phyloP scores from a whole-genome alignment of 352 stramenopile genomes.

The Pythium myriotylum region DNA sequence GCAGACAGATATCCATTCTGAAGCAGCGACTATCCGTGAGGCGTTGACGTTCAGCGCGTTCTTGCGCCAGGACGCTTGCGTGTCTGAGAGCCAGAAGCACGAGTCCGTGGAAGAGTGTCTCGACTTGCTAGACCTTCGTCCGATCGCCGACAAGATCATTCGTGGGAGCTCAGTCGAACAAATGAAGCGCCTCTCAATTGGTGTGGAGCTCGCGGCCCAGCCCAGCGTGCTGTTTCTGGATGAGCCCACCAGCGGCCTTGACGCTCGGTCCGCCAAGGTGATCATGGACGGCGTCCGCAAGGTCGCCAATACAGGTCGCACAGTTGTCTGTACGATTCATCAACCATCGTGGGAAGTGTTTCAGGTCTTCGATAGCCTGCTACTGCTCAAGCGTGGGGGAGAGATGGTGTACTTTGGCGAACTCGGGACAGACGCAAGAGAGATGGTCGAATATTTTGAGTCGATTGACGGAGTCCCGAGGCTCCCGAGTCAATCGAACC shows the following conservation, averaged over 20 bases:
- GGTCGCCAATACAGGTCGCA: constrained; percentile 47
- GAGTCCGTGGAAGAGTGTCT: constrained; percentile 45
- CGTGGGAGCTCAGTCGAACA: constrained; percentile 41
- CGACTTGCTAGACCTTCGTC: constrained; percentile 28
- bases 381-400: constrained; percentile 25
- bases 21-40: constrained; percentile 90
- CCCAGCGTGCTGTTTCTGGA: constrained; percentile 79
- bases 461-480: constrained; percentile 34
- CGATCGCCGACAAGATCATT: constrained; percentile 35
- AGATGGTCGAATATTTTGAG: constrained; percentile 51
- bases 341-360: constrained; percentile 31
- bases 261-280: constrained; percentile 70
- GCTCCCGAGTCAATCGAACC: constrained; percentile 17
- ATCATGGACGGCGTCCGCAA: constrained; percentile 82
- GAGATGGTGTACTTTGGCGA: constrained; percentile 26
- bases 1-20: constrained; percentile 88
- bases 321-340: constrained; percentile 34
- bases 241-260: constrained; percentile 78
- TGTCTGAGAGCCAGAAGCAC: constrained; percentile 34
- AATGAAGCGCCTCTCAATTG: constrained; percentile 53
- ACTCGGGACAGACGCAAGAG: constrained; percentile 19
- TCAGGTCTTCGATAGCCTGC: constrained; percentile 24
- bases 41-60: constrained; percentile 92
- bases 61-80: constrained; percentile 52
- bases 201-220: constrained; percentile 70